Conservation (phyloP, 805 yeast genomes). For the Starmerella floricola region DNA sequence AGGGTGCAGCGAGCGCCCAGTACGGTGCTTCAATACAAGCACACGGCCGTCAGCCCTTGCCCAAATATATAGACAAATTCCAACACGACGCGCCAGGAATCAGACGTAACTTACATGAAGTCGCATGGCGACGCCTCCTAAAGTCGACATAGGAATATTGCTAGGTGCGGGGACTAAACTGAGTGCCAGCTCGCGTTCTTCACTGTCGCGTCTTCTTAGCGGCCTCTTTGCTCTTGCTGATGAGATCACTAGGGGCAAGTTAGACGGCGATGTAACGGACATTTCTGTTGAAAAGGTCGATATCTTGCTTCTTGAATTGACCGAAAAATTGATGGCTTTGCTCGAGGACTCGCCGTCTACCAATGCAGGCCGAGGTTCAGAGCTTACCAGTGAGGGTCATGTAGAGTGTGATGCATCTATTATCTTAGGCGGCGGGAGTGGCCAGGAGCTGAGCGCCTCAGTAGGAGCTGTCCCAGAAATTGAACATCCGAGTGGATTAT, state of each 20-base stretch:
- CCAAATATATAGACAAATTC: too few relatives aligned
- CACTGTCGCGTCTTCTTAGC: background rate
- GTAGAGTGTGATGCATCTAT: constrained; percentile 35
- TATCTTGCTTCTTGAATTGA: background rate
- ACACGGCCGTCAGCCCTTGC: too few relatives aligned
- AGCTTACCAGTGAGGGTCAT: constrained; percentile 26
- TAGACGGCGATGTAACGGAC: too few relatives aligned
- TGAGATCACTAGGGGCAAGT: too few relatives aligned
- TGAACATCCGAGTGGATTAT: constrained; percentile 26
- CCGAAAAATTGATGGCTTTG: constrained; percentile 8
- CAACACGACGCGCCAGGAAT: too few relatives aligned
- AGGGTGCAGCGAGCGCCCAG: too few relatives aligned
- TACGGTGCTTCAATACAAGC: too few relatives aligned
- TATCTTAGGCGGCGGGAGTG: constrained; percentile 11
- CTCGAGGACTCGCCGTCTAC: constrained; percentile 30
- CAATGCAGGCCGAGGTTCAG: constrained; percentile 34
- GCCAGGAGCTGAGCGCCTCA: constrained; percentile 20
- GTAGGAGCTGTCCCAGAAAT: constrained; percentile 28
- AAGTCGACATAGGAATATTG: constrained; percentile 9
- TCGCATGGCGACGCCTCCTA: too few relatives aligned
- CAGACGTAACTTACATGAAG: too few relatives aligned
- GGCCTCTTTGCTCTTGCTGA: background rate
- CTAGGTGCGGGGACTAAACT: constrained; percentile 12
- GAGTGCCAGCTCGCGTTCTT: background rate
- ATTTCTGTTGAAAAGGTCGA: background rate